Evolutionary conservation across 2,329 filamentous ascomycete species (phyloP).

Genomic region (Paecilomyces fulvus): DNA sequence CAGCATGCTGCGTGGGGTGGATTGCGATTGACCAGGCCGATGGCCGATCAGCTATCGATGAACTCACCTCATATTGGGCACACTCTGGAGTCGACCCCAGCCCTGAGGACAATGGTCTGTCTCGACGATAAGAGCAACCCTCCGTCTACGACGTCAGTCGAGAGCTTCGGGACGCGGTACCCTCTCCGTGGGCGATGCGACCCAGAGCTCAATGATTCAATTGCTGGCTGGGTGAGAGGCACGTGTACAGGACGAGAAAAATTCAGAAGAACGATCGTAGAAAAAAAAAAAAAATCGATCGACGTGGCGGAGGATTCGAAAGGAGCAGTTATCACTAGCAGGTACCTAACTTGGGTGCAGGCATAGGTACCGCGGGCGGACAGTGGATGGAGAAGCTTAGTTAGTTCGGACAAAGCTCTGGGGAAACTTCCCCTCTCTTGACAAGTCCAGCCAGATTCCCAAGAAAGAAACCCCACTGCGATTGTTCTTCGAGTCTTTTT

Average conservation of each 20-base stretch:
- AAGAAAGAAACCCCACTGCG: too few relatives aligned
- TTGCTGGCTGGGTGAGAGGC: not conserved
- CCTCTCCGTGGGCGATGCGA: not conserved
- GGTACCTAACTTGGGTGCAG: not conserved
- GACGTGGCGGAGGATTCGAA: not conserved
- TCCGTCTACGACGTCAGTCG: not conserved
- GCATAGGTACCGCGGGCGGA: not conserved
- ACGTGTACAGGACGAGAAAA: not conserved
- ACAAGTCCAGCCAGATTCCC: too few relatives aligned
- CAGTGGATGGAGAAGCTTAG: not conserved
- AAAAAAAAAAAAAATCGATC: not conserved
- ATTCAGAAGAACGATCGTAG: not conserved
- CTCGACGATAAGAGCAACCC: not conserved
- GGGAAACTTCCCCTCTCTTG: too few relatives aligned
- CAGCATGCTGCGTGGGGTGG: not conserved
- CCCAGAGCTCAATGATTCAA: not conserved
- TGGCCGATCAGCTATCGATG: not conserved
- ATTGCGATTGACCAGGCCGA: not conserved
- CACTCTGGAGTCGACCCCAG: not conserved
- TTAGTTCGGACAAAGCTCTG: too few relatives aligned
- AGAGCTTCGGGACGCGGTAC: not conserved
- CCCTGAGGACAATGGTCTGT: not conserved
- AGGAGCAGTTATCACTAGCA: not conserved
- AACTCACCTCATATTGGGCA: not conserved
- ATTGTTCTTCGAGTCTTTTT: too few relatives aligned